Evolutionary conservation across 805 yeast species (phyloP).

Genomic region (Candida boleticola): DNA sequence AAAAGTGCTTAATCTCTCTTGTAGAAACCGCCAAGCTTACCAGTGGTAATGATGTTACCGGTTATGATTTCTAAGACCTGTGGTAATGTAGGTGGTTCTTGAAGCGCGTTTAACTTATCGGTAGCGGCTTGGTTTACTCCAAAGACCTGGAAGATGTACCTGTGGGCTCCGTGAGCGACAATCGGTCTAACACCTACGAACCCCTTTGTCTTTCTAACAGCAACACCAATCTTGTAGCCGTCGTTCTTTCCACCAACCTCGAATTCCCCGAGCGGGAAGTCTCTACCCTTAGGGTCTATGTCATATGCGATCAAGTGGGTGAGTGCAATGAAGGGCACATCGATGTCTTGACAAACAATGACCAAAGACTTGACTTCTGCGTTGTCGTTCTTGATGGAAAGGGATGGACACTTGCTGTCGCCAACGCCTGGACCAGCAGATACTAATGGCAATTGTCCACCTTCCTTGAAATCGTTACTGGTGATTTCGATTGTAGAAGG

Average conservation of each 20-base stretch:
- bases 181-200: conserved; percentile 13
- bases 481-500: conserved; percentile 7
- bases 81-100: not conserved
- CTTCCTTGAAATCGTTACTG: conserved; percentile 11
- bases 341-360: conserved; percentile 13
- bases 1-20: conserved; percentile 8
- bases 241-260: not conserved
- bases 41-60: conserved; percentile 7
- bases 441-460: conserved; percentile 9
- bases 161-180: conserved; percentile 14
- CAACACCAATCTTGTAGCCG: conserved; percentile 9
- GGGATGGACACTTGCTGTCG: conserved; percentile 9
- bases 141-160: conserved; percentile 14
- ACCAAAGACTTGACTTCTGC: conserved; percentile 10
- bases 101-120: not conserved
- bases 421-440: conserved; percentile 11
- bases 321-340: conserved; percentile 12
- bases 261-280: not conserved
- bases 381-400: conserved; percentile 5
- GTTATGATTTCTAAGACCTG: conserved; percentile 3
- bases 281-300: conserved; percentile 5
- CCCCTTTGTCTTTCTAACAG: conserved; percentile 4
- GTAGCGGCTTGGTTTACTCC: conserved; percentile 13
- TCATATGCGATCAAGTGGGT: conserved; percentile 12
- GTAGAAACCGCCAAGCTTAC: conserved; percentile 6